Evolutionary conservation across 257 asterid genomes (phyloP).

Genomic region (Solanum chiquidenum): DNA sequence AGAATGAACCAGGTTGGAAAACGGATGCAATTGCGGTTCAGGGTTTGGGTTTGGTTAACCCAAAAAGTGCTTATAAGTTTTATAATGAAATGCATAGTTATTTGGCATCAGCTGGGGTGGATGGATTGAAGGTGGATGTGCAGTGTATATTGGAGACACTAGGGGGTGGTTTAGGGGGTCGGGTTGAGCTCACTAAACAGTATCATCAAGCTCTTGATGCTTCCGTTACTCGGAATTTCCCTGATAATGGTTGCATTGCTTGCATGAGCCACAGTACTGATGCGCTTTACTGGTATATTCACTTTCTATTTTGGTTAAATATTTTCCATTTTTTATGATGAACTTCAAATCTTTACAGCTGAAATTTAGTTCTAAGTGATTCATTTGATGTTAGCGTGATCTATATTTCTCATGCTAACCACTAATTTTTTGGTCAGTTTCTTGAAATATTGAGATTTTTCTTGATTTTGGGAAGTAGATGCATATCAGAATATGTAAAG

Average conservation of each 20-base stretch:
- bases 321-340: background rate
- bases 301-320: background rate
- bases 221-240: constrained; percentile 53
- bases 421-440: background rate
- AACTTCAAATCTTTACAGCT: background rate
- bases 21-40: constrained; percentile 55
- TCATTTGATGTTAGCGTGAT: background rate
- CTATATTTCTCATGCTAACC: background rate
- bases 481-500: background rate
- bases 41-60: constrained; percentile 75
- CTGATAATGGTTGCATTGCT: constrained; percentile 82
- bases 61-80: constrained; percentile 60
- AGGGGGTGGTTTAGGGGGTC: constrained; percentile 74
- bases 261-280: constrained; percentile 93
- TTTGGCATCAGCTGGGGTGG: constrained; percentile 62
- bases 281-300: constrained; percentile 63
- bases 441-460: background rate
- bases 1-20: constrained; percentile 72
- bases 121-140: constrained; percentile 81
- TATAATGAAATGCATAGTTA: constrained; percentile 78
- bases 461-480: background rate
- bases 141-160: constrained; percentile 83
- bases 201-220: constrained; percentile 93
- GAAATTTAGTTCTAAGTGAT: background rate
- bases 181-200: constrained; percentile 71